Conservation (phyloP, 352 stramenopile species). For the Paralagenidium karlingii region DNA sequence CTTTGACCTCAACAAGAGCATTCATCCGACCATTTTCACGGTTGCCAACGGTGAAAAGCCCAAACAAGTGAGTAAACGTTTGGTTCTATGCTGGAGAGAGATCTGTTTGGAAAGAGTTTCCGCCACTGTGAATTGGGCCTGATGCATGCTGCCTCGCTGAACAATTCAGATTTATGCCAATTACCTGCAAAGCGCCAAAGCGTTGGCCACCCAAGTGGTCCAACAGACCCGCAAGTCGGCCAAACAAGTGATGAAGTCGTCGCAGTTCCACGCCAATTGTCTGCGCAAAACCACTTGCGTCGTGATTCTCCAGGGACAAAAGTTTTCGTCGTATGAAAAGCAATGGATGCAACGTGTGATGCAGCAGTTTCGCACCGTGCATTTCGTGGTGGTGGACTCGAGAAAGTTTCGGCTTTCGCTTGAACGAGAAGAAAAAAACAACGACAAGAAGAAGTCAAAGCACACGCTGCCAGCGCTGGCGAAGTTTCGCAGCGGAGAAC, state of each 20-base stretch:
- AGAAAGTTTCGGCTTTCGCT: slow-evolving; percentile 52
- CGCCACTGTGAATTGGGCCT: neutral
- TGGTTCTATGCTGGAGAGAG: neutral
- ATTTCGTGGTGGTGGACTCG: slow-evolving; percentile 63
- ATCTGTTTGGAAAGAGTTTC: neutral
- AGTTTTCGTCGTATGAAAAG: slow-evolving; percentile 46
- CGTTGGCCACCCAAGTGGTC: slow-evolving; percentile 42
- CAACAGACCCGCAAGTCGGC: slow-evolving; percentile 36
- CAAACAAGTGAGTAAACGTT: slow-evolving; percentile 27
- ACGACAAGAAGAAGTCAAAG: neutral
- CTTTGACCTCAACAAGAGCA: slow-evolving; percentile 45
- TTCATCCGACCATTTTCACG: slow-evolving; percentile 64
- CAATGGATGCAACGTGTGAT: slow-evolving; percentile 60
- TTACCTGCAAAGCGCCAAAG: slow-evolving; percentile 40
- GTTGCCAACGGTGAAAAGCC: slow-evolving; percentile 62
- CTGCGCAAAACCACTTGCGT: slow-evolving; percentile 47
- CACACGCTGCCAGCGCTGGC: slow-evolving; percentile 15
- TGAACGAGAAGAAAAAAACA: slow-evolving; percentile 8
- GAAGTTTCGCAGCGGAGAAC: slow-evolving; percentile 18
- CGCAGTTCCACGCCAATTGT: slow-evolving; percentile 52
- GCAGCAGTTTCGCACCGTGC: slow-evolving; percentile 32
- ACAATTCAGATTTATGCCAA: slow-evolving; percentile 36
- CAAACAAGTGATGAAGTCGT: slow-evolving; percentile 47
- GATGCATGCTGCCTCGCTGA: neutral
- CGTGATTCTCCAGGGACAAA: slow-evolving; percentile 34